Evolutionary conservation across 148 eudicot species (phyloP).

Genomic region (Rhododendron ovatum): DNA sequence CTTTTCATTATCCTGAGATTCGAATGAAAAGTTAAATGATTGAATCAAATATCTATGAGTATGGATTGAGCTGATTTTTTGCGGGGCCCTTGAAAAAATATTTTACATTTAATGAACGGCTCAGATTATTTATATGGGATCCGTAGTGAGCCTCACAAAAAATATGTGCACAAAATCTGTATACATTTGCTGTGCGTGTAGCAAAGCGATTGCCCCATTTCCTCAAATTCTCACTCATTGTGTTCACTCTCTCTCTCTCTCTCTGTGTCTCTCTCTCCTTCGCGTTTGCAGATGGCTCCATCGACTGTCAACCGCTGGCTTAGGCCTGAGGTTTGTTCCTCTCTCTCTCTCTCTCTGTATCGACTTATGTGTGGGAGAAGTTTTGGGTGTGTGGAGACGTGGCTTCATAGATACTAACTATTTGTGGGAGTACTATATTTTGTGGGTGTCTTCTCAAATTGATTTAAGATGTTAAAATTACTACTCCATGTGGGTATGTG

Average conservation of each 20-base stretch:
- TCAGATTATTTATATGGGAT: no score
- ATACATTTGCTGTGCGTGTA: no score
- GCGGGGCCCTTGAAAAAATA: no score
- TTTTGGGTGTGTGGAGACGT: neutral
- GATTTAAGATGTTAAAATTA: conserved; percentile 12
- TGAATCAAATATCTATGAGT: no score
- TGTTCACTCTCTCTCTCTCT: neutral
- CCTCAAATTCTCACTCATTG: neutral
- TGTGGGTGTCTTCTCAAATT: neutral
- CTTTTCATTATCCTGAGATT: no score
- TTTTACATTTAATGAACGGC: no score
- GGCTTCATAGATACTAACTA: no score
- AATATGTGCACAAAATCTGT: no score
- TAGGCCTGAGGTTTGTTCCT: conserved; percentile 63
- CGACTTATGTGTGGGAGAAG: neutral
- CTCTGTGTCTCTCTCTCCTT: neutral
- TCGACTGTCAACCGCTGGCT: conserved; percentile 50
- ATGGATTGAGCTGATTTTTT: no score
- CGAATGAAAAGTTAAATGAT: no score
- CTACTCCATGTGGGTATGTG: neutral
- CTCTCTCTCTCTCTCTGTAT: neutral
- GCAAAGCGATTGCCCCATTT: neutral
- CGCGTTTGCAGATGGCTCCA: conserved; percentile 14
- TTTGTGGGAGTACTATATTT: neutral
- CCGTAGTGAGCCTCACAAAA: no score